These are phyloP conservation scores for Epichloe elymi DNA, from an alignment of 2,329 filamentous ascomycete genomes.

Conservation along the genomic window DNA sequence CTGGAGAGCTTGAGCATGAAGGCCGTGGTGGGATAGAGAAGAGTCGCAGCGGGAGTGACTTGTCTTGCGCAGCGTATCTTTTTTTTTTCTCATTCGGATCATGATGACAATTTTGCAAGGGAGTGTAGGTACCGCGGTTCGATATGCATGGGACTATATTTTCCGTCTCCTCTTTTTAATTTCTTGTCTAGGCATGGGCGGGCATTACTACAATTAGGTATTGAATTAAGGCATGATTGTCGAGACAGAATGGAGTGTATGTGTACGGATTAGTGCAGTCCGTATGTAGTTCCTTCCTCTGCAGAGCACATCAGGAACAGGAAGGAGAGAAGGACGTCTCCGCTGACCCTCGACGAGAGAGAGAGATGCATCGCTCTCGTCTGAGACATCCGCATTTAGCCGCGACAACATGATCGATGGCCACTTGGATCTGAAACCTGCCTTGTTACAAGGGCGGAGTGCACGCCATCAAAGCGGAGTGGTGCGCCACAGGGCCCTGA, in stretches of 20 bases:
- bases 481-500: no score
- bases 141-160: neutral
- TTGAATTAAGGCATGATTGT: constrained; percentile 2
- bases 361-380: no score
- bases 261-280: no score
- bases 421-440: neutral
- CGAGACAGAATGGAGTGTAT: neutral
- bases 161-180: neutral
- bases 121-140: neutral
- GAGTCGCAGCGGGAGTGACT: neutral
- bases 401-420: neutral
- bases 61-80: neutral
- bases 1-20: constrained; percentile 87
- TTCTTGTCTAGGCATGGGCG: neutral
- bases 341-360: no score
- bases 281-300: no score
- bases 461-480: no score
- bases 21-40: constrained; percentile 52
- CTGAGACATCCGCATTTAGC: neutral
- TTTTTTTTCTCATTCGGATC: neutral
- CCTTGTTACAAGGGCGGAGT: neutral
- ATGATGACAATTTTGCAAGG: neutral
- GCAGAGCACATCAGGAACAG: no score
- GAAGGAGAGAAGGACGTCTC: no score
- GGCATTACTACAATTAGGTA: neutral